Conservation (phyloP, 208 protist genomes). For the Leishmania tarentolae region DNA sequence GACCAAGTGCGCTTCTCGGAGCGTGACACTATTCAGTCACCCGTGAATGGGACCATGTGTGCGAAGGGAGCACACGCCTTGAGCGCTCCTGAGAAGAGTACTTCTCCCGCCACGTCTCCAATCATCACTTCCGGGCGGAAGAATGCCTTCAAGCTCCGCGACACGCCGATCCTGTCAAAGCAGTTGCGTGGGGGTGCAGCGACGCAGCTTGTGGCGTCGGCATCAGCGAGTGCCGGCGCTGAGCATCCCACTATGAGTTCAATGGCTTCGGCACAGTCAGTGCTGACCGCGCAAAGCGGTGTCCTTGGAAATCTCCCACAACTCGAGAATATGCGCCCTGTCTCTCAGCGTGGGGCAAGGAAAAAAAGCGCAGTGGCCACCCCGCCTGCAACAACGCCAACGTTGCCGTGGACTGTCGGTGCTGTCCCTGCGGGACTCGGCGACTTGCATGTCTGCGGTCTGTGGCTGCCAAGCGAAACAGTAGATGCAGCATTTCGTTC, state of each 20-base stretch:
- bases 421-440: not conserved
- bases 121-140: not conserved
- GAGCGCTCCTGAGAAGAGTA: not conserved
- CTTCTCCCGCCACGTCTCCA: not conserved
- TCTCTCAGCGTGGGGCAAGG: not conserved
- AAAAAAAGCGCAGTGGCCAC: not conserved
- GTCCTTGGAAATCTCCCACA: not conserved
- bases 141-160: not conserved
- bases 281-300: not conserved
- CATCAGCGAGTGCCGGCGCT: not conserved
- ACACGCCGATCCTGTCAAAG: not conserved
- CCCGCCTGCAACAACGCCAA: constrained; percentile 1
- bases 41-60: constrained; percentile 6
- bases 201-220: not conserved
- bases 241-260: not conserved
- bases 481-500: constrained; percentile 63
- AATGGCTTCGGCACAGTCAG: not conserved
- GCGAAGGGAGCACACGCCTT: not conserved
- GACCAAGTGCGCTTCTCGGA: not conserved
- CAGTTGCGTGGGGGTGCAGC: not conserved
- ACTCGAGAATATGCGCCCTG: not conserved
- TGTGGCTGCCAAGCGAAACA: constrained; percentile 33
- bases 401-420: not conserved
- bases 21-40: constrained; percentile 9
- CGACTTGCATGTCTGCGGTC: constrained; percentile 40